phyloP scores from a whole-genome alignment of 306 rosid species.

The Prunus kanzakura region DNA sequence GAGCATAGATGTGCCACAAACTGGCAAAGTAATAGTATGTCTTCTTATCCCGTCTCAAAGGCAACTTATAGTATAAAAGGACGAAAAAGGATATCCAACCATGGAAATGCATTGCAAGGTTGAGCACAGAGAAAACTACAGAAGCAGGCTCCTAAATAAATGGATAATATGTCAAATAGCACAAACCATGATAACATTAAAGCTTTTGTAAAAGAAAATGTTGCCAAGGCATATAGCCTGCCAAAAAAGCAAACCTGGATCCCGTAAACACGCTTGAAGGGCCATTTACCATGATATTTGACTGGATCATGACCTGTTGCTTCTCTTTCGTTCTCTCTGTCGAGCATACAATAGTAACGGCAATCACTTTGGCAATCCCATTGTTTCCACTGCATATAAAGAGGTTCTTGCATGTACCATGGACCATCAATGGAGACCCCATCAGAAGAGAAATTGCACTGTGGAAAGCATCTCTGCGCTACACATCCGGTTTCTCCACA shows the following conservation, averaged over 20 bases:
- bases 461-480: slow-evolving; percentile 53
- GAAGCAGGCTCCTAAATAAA: slow-evolving; percentile 71
- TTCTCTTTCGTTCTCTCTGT: slow-evolving; percentile 60
- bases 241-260: slow-evolving; percentile 58
- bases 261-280: slow-evolving; percentile 57
- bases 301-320: slow-evolving; percentile 39
- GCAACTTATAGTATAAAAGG: slow-evolving; percentile 58
- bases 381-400: slow-evolving; percentile 59
- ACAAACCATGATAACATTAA: slow-evolving; percentile 3
- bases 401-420: slow-evolving; percentile 56
- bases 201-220: slow-evolving; percentile 15
- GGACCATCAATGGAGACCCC: slow-evolving; percentile 34
- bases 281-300: slow-evolving; percentile 89
- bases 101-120: slow-evolving; percentile 67
- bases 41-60: slow-evolving; percentile 51
- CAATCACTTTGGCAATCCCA: slow-evolving; percentile 68
- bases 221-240: slow-evolving; percentile 2
- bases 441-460: slow-evolving; percentile 47
- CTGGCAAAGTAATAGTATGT: slow-evolving; percentile 46
- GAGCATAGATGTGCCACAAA: slow-evolving; percentile 64
- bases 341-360: slow-evolving; percentile 64
- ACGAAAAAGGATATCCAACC: slow-evolving; percentile 70
- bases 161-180: slow-evolving; percentile 17
- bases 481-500: slow-evolving; percentile 70
- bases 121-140: slow-evolving; percentile 64